Evolutionary conservation across 495 filamentous ascomycete genomes (phyloP).

Genomic region (Hyaloscypha hepaticicola): DNA sequence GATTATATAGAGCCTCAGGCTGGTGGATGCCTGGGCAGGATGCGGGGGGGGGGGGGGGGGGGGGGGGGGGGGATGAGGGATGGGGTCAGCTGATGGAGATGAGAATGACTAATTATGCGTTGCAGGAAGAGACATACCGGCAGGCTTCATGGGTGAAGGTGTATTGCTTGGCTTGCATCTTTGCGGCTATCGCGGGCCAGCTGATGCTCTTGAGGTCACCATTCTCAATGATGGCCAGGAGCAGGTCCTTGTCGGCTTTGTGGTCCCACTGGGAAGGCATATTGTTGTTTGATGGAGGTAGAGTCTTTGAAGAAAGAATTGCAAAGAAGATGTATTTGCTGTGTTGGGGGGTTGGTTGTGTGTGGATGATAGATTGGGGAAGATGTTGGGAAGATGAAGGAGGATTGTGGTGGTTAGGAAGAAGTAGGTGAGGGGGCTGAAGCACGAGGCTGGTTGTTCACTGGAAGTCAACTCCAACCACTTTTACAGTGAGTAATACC

Average conservation of each 20-base stretch:
- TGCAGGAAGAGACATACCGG: constrained; percentile 31
- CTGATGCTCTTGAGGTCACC: constrained; percentile 21
- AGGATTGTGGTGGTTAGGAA: background rate
- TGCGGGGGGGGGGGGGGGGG: background rate
- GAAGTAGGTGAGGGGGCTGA: background rate
- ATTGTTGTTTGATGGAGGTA: constrained; percentile 1
- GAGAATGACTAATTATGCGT: constrained; percentile 3
- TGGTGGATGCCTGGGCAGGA: background rate
- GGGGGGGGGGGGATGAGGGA: background rate
- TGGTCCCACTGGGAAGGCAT: constrained; percentile 32
- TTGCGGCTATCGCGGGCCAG: constrained; percentile 30
- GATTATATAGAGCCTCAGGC: constrained; percentile 6
- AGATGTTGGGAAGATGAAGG: constrained; percentile 26
- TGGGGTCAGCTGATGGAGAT: background rate
- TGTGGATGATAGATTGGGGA: constrained; percentile 23
- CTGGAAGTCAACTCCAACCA: background rate
- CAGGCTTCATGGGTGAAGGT: constrained; percentile 36
- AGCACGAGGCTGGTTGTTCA: constrained; percentile 3
- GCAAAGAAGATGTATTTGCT: background rate
- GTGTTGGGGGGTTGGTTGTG: background rate
- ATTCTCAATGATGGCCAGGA: constrained; percentile 28
- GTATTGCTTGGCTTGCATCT: constrained; percentile 32
- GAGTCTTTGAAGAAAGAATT: constrained; percentile 28
- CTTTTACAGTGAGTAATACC: background rate
- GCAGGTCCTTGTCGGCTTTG: constrained; percentile 31